A percentile compares a stretch with the other conserved stretches of the same genome.
Conservation (phyloP, 345 rosid genomes). For the Brassica napus region DNA sequence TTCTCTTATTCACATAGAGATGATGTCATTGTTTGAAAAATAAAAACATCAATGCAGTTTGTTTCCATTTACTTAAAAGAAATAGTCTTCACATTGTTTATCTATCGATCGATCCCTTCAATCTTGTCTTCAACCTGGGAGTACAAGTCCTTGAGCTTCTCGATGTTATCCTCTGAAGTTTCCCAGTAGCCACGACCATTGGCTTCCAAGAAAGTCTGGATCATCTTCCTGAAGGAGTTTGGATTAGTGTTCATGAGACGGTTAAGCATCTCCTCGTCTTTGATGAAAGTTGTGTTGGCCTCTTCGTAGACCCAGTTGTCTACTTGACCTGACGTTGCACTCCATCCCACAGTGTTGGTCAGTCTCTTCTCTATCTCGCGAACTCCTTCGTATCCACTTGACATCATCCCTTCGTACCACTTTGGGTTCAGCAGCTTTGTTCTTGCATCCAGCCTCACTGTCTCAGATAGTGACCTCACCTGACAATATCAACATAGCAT, state of each 20-base stretch:
- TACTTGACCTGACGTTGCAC: slow-evolving; percentile 97
- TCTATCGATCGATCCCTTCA: slow-evolving; percentile 87
- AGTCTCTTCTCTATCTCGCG: slow-evolving; percentile 97
- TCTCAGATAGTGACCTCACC: slow-evolving; percentile 91
- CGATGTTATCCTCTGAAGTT: slow-evolving; percentile 74
- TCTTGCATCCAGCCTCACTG: slow-evolving; percentile 86
- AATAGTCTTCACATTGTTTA: slow-evolving; percentile 25
- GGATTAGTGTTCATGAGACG: slow-evolving; percentile 90
- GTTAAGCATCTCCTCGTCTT: slow-evolving; percentile 91
- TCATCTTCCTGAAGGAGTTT: slow-evolving; percentile 83
- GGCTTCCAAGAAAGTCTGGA: slow-evolving; percentile 98
- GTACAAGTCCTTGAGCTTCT: slow-evolving; percentile 84
- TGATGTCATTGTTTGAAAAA: slow-evolving; percentile 26
- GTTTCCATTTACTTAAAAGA: slow-evolving; percentile 20
- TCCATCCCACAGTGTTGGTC: slow-evolving; percentile 96
- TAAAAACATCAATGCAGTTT: slow-evolving; percentile 11
- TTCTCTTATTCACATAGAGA: slow-evolving; percentile 44
- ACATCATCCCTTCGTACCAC: slow-evolving; percentile 99
- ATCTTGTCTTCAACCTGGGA: slow-evolving; percentile 97
- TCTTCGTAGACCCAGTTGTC: slow-evolving; percentile 99
- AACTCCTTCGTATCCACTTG: slow-evolving; percentile 94
- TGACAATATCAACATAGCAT: slow-evolving; percentile 29
- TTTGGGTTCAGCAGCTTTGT: slow-evolving; percentile 94
- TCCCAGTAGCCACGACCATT: slow-evolving; percentile 99
- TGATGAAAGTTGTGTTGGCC: slow-evolving; percentile 88